Base-by-base conservation (phyloP, 2,329 filamentous ascomycete genomes). In the Hymenoscyphus fraxineus region DNA sequence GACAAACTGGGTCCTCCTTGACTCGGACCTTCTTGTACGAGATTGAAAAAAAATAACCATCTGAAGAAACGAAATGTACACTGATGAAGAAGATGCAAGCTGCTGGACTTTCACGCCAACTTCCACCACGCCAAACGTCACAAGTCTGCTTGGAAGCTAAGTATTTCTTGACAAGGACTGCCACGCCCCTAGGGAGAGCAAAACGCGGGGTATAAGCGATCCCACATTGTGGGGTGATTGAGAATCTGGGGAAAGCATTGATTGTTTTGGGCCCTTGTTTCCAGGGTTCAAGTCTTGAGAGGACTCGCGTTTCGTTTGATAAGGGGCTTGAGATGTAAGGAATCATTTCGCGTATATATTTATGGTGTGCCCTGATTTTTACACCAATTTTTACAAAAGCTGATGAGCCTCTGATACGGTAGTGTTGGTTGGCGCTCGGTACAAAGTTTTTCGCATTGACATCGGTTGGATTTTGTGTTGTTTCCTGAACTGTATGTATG, bases 201-300 rank as follows among this genome's bases (percentile, higher is more conserved):
- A 27, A 54, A 54, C 47, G 47, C 19, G 47, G 47, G 47, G 47
- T 54, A 54, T 54, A 27, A 12, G 22, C 22, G 47, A 54, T 22
- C 47, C 47, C 47, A 54, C 47, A 54, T 54, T 54, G 47, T 54
- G 47, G 47, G 47, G 47, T 54, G 22, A 19, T 54, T 27, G n/a
- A 19, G 22, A 54, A 54, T 54, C 47, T 54, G 19, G 47, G 47
- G 47, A 54, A 54, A 54, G 47, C n/a, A 27, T 13, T 54, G 9
- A 22, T 10, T 54, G 35, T 22, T 54, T 12, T 19, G 22, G 47
- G 22, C 22, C 22, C 22, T 51, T 51, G 44, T 10, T 6, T 19
- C 44, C 19, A 19, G n/a, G 22, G 44, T 51, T 10, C 19, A 27
- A 19, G 22, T 54, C 22, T 12, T 22, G 19, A 4, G 10, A 13